Conservation (phyloP, 192 early-diverging fungal genomes). For the Coemansia sp. region DNA sequence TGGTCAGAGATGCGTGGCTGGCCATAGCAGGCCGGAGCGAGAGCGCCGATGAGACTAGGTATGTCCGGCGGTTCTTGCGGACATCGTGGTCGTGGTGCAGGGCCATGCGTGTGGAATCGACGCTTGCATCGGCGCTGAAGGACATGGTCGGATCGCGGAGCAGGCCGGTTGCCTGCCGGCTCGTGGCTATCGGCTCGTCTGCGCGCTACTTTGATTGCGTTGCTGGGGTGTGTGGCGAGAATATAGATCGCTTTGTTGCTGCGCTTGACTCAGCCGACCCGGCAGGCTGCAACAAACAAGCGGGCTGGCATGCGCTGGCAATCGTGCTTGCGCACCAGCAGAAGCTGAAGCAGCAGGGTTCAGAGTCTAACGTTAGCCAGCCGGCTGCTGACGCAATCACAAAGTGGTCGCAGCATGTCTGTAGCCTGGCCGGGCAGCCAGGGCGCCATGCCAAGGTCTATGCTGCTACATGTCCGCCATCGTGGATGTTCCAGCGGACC, state of each 20-base stretch:
- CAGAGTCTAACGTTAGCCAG: not conserved
- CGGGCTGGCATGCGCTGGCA: constrained; percentile 9
- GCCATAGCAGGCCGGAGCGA: not conserved
- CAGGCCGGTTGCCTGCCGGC: constrained; percentile 3
- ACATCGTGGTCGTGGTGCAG: constrained; percentile 40
- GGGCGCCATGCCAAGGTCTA: not conserved
- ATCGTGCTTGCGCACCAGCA: not conserved
- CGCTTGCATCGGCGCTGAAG: constrained; percentile 2
- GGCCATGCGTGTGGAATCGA: constrained; percentile 1
- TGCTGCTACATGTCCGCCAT: constrained; percentile 23
- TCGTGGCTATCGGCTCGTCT: constrained; percentile 11
- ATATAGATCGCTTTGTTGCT: not conserved
- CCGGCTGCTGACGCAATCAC: not conserved
- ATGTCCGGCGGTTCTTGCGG: constrained; percentile 21
- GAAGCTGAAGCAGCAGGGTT: not conserved
- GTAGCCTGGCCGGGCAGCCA: not conserved
- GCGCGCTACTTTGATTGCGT: not conserved
- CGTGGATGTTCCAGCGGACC: constrained; percentile 20
- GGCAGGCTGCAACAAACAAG: not conserved
- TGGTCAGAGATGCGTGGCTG: constrained; percentile 21
- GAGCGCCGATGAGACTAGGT: not conserved
- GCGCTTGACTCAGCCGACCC: not conserved
- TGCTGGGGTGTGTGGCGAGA: not conserved
- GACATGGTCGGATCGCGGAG: constrained; percentile 19
- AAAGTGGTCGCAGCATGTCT: constrained; percentile 10